Conservation (phyloP, 345 rosid genomes). For the Eucalyptus viminalis region DNA sequence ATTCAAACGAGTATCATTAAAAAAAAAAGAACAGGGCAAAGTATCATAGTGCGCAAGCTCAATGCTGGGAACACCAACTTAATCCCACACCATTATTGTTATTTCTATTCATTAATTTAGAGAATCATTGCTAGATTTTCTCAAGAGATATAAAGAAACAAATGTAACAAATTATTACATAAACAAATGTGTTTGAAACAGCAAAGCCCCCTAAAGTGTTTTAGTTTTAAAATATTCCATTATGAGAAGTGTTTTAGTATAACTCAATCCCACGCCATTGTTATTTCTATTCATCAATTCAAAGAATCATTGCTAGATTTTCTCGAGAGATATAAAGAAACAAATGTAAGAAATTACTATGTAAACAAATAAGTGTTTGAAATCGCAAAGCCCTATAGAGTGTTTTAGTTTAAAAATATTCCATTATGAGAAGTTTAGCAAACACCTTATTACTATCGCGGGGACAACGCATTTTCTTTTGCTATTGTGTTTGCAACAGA, state of each 20-base stretch:
- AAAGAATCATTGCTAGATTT: not conserved
- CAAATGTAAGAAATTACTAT: not conserved
- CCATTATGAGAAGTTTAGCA: not conserved
- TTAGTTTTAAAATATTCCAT: not conserved
- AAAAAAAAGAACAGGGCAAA: not conserved
- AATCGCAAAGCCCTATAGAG: fast-evolving
- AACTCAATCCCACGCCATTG: not conserved
- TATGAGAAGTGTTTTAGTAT: too few relatives aligned
- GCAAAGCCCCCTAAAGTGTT: not conserved
- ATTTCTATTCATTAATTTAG: not conserved
- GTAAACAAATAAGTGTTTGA: not conserved
- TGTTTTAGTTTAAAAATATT: not conserved
- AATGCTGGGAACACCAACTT: not conserved
- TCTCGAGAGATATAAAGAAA: not conserved
- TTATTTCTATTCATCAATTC: not conserved
- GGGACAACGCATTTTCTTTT: not conserved
- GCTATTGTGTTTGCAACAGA: not conserved
- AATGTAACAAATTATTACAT: not conserved
- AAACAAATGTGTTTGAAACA: not conserved
- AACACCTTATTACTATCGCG: not conserved
- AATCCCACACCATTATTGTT: not conserved
- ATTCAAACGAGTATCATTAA: not conserved
- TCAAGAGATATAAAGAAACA: not conserved
- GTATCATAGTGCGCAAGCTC: not conserved
- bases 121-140: not conserved